phyloP scores from a whole-genome alignment of 805 yeast genomes.

The Pichia phayaonensis region DNA sequence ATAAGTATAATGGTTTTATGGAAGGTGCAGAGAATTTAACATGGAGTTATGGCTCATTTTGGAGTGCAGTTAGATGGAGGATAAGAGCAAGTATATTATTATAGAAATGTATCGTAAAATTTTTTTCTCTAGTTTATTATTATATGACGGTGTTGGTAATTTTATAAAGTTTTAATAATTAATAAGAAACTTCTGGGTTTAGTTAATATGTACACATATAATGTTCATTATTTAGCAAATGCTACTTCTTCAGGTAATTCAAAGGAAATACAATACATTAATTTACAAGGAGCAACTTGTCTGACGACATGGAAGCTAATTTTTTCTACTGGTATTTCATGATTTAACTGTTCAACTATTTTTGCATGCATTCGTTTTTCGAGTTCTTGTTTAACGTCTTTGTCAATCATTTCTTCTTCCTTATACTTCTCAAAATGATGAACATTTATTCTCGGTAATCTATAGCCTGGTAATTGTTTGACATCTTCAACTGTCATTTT shows the following conservation, averaged over 20 bases:
- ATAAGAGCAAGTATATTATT: slow-evolving; percentile 23
- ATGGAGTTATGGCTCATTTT: slow-evolving; percentile 82
- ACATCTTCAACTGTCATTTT: slow-evolving; percentile 31
- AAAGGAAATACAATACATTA: slow-evolving; percentile 88
- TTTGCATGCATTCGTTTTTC: slow-evolving; percentile 57
- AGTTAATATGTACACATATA: not conserved
- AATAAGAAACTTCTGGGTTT: not conserved
- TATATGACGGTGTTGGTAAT: not conserved
- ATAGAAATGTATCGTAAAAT: not conserved
- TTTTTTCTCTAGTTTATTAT: not conserved
- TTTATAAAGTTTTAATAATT: not conserved
- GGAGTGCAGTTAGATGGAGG: slow-evolving; percentile 65
- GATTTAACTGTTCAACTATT: slow-evolving; percentile 39
- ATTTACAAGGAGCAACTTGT: slow-evolving; percentile 93
- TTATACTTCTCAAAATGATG: slow-evolving; percentile 89
- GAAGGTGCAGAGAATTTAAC: slow-evolving; percentile 84
- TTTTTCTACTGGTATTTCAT: slow-evolving; percentile 38
- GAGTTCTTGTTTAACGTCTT: slow-evolving; percentile 58
- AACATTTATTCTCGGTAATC: slow-evolving; percentile 71
- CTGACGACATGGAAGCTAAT: slow-evolving; percentile 77
- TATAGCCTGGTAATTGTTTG: slow-evolving; percentile 36
- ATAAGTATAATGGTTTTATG: slow-evolving; percentile 71
- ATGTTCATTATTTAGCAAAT: slow-evolving; percentile 27
- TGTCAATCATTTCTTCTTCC: slow-evolving; percentile 55
- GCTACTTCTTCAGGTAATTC: slow-evolving; percentile 62